Base-by-base conservation (phyloP, 2,329 filamentous ascomycete genomes). In the Cytospora leucostoma region DNA sequence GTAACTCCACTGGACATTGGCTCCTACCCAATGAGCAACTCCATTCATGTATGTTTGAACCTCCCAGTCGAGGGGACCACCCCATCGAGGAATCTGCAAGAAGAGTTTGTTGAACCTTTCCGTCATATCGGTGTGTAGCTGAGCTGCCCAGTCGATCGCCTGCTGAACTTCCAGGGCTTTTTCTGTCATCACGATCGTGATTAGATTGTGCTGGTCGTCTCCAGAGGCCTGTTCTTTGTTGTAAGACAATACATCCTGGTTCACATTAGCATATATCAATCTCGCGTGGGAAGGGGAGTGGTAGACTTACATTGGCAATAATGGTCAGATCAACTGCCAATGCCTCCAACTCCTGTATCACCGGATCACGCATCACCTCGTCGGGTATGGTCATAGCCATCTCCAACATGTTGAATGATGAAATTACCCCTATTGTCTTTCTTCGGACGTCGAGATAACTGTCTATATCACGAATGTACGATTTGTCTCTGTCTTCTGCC, bases 171-270 rank as follows among this genome's bases (percentile, higher is more conserved):
- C 21, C 27, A 57, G n/a, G 7, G 33, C 35, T 13, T 57, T 12
- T 17, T 55, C 60, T 8, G 8, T 58, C 69, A 71, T 71, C 27
- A 71, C 64, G 6, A 74, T 65, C 5, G 70, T 71, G 10, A 75
- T 64, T 33, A 74, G 50, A 62, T 73, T 75, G 67, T 74, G 72
- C 49, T 70, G 67, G n/a, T 71, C 70, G 38, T 71, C 70, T 3
- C 68, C 67, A 0, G 58, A 47, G 7, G 69, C 67, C 21, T 71
- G 70, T 57, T 74, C 71, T 33, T 70, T 71, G 62, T 72, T 68
- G 56, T 72, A 74, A 11, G 72, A 74, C 12, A 71, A 59, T 11
- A 74, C 33, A 50, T 74, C 69, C 69, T 71, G 17, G 1, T 5
- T 12, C 4, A 10, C 11, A 19, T 62, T 44, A 55, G 27, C 17